Conservation (phyloP, 2,329 filamentous ascomycete species). For the Paramyrothecium roridum region DNA sequence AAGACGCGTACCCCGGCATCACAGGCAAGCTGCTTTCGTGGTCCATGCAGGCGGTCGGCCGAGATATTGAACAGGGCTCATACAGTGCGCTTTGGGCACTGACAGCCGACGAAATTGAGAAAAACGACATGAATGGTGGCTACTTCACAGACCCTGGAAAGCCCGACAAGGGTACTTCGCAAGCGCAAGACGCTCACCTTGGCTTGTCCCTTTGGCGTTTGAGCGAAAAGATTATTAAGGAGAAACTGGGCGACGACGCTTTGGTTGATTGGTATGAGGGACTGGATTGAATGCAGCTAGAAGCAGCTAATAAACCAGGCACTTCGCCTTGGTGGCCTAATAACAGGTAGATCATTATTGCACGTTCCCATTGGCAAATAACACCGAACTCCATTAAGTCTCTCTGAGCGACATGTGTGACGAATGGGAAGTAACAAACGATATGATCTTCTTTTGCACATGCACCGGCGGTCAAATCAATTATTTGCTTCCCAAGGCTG, state of each 20-base stretch:
- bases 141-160: constrained; percentile 37
- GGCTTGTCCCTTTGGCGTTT: constrained; percentile 35
- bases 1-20: constrained; percentile 39
- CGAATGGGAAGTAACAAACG: too few species aligned
- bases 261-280: constrained; percentile 13
- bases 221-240: constrained; percentile 32
- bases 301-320: too few species aligned
- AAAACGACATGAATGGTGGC: constrained; percentile 37
- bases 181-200: constrained; percentile 34
- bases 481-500: too few species aligned
- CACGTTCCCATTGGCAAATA: too few species aligned
- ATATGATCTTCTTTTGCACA: too few species aligned
- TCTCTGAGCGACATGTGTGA: too few species aligned
- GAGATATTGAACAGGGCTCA: constrained; percentile 36
- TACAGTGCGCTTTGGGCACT: constrained; percentile 40
- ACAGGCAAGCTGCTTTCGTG: constrained; percentile 32
- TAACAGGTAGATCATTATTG: too few species aligned
- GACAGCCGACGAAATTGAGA: constrained; percentile 35
- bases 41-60: constrained; percentile 28
- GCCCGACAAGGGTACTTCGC: constrained; percentile 32
- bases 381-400: too few species aligned
- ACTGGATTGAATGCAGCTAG: too few species aligned
- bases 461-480: too few species aligned
- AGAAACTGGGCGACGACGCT: constrained; percentile 36
- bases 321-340: too few species aligned